Evolutionary conservation across 495 filamentous ascomycete species (phyloP).

Genomic region (Durotheca rogersii): DNA sequence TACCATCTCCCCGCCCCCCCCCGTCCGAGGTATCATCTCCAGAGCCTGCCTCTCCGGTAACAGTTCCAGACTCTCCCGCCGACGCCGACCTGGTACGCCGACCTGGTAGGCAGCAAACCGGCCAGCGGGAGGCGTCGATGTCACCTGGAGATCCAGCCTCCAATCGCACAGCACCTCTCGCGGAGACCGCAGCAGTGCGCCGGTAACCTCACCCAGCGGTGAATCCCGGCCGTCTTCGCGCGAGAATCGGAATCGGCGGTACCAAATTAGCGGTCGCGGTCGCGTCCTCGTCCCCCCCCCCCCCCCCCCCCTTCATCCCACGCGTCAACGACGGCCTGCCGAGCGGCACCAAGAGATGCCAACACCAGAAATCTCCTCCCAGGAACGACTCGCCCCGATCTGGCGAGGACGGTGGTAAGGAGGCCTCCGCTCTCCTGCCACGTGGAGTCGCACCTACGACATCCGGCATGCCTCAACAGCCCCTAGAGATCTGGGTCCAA

Average conservation of each 20-base stretch:
- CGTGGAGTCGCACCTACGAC: conserved; percentile 28
- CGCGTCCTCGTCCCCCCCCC: no score
- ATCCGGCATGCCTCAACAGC: conserved; percentile 33
- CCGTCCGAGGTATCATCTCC: conserved; percentile 4
- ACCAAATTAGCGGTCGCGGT: conserved; percentile 14
- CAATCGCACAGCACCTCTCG: not conserved
- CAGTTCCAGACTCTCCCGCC: conserved; percentile 12
- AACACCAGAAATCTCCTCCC: conserved; percentile 7
- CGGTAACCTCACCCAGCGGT: no score
- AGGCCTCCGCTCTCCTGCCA: conserved; percentile 26
- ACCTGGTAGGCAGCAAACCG: conserved; percentile 10
- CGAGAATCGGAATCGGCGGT: conserved; percentile 14
- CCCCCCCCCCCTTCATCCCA: no score
- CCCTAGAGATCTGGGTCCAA: conserved; percentile 17
- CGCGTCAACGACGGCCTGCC: no score
- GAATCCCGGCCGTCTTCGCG: conserved; percentile 2
- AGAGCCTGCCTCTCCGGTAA: conserved; percentile 28
- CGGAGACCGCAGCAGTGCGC: not conserved
- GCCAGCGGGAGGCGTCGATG: conserved; percentile 3
- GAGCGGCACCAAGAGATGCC: conserved; percentile 8
- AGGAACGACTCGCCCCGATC: conserved; percentile 23
- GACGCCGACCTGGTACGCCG: conserved; percentile 9
- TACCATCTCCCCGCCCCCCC: no score
- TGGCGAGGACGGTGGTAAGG: no score
- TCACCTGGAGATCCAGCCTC: not conserved